phyloP scores from a whole-genome alignment of 2,329 filamentous ascomycete genomes.

The Trichoderma koningiopsis region DNA sequence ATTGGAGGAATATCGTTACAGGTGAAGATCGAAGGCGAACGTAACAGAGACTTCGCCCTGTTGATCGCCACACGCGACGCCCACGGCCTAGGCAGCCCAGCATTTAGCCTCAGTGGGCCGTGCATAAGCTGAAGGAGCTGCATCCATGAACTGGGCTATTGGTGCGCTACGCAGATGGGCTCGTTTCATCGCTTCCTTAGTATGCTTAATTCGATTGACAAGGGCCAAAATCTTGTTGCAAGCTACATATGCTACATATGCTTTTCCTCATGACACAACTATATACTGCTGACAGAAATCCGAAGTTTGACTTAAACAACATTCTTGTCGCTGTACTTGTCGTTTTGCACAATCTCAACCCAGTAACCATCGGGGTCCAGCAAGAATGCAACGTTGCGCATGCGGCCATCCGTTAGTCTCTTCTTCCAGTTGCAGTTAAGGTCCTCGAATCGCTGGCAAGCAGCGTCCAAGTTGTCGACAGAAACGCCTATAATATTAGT shows the following conservation, averaged over 20 bases:
- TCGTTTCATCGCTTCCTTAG: background rate
- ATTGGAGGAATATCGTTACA: slow-evolving; percentile 20
- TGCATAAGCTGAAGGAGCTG: background rate
- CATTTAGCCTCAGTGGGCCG: slow-evolving; percentile 3
- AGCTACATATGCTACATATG: background rate
- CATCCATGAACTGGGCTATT: background rate
- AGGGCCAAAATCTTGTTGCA: background rate
- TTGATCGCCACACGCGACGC: background rate
- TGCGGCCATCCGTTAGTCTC: slow-evolving; percentile 83
- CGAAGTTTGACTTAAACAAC: background rate
- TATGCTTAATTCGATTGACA: background rate
- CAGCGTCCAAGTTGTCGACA: slow-evolving; percentile 86
- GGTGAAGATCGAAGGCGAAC: background rate
- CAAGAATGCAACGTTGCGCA: slow-evolving; percentile 93
- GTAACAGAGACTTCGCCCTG: too few relatives aligned
- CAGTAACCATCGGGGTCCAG: slow-evolving; percentile 87
- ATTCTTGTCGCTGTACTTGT: slow-evolving; percentile 58
- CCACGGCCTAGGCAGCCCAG: background rate
- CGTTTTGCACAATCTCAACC: slow-evolving; percentile 80
- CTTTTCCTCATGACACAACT: background rate
- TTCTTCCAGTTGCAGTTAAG: slow-evolving; percentile 91
- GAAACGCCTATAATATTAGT: slow-evolving; percentile 59
- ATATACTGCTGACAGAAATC: background rate
- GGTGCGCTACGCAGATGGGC: background rate
- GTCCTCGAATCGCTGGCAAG: slow-evolving; percentile 83